Percentiles rank a stretch among this genome's conserved stretches.
phyloP scores from a whole-genome alignment of 2,329 filamentous ascomycete genomes.

The Cladorrhinum sp. region DNA sequence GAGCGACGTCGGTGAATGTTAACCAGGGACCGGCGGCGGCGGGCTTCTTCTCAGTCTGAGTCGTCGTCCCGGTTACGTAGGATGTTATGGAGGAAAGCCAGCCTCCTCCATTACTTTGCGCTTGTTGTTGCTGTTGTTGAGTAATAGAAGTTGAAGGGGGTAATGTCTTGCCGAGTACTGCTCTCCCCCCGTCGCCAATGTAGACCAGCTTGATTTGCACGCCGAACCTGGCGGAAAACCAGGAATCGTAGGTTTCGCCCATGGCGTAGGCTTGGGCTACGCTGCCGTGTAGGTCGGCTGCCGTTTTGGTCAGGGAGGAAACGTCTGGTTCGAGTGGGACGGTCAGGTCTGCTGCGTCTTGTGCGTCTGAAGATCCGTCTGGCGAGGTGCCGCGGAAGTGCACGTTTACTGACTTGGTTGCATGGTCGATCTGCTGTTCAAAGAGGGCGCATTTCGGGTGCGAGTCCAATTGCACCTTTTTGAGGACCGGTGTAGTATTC shows the following conservation, averaged over 20 bases:
- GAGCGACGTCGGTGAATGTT: conserved; percentile 71
- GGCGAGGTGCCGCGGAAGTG: conserved; percentile 35
- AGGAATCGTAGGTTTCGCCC: conserved; percentile 56
- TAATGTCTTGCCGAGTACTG: conserved; percentile 57
- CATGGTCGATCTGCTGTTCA: conserved; percentile 49
- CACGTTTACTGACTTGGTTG: conserved; percentile 38
- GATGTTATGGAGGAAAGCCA: conserved; percentile 20
- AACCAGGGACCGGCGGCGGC: conserved; percentile 44
- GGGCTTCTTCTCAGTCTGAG: conserved; percentile 4
- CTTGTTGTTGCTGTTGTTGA: conserved; percentile 4
- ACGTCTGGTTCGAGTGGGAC: conserved; percentile 57
- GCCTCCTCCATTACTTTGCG: neutral
- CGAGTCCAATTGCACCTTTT: conserved; percentile 58
- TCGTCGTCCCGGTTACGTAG: conserved; percentile 21
- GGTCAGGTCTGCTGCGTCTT: conserved; percentile 43
- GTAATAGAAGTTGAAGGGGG: conserved; percentile 24
- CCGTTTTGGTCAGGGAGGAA: conserved; percentile 42
- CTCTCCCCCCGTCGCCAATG: conserved; percentile 58
- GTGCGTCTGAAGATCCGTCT: conserved; percentile 35
- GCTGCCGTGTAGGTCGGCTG: conserved; percentile 59
- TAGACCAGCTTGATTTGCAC: conserved; percentile 61
- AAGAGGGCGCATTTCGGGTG: conserved; percentile 64
- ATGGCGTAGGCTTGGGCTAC: conserved; percentile 59
- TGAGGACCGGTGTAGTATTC: conserved; percentile 37
- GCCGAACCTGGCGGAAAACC: conserved; percentile 67